phyloP scores from a whole-genome alignment of 768 basidiomycete genomes.

The Panus rudis region DNA sequence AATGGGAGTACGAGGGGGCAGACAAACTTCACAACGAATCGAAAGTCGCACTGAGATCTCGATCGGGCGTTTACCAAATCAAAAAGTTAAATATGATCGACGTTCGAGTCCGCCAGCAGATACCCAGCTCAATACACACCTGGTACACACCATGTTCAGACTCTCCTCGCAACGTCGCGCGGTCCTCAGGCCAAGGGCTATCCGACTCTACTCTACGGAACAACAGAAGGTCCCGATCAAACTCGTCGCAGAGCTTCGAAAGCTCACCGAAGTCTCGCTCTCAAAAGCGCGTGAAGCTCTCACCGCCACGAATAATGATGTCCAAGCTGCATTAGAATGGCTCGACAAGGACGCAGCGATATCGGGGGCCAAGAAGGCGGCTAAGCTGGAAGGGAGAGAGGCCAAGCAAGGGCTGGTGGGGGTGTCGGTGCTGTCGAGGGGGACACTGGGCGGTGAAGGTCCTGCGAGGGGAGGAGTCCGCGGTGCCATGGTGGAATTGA shows the following conservation, averaged over 20 bases:
- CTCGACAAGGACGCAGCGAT: slow-evolving; percentile 65
- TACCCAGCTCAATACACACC: too few species aligned
- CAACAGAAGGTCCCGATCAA: slow-evolving; percentile 55
- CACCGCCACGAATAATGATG: slow-evolving; percentile 59
- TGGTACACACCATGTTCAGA: slow-evolving; percentile 19
- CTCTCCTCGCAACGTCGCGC: slow-evolving; percentile 8
- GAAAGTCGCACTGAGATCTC: too few species aligned
- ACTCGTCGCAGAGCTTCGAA: slow-evolving; percentile 82
- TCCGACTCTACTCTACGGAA: slow-evolving; percentile 46
- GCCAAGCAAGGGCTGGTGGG: slow-evolving; percentile 78
- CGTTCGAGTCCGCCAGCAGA: too few species aligned
- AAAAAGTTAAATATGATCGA: too few species aligned
- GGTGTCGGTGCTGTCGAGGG: slow-evolving; percentile 65
- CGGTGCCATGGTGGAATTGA: slow-evolving; percentile 77
- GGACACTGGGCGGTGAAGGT: slow-evolving; percentile 27
- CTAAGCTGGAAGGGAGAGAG: slow-evolving; percentile 70
- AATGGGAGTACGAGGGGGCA: neutral
- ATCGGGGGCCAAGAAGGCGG: slow-evolving; percentile 73
- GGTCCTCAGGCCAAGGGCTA: too few species aligned
- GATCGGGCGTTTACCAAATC: too few species aligned
- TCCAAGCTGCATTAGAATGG: slow-evolving; percentile 73
- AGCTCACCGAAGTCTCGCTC: slow-evolving; percentile 74
- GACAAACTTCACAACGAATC: too few species aligned
- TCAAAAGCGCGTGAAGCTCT: slow-evolving; percentile 88
- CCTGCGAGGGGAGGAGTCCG: slow-evolving; percentile 26